Evolutionary conservation across 495 filamentous ascomycete species (phyloP).

Genomic region (Hypomontagnella monticulosa): DNA sequence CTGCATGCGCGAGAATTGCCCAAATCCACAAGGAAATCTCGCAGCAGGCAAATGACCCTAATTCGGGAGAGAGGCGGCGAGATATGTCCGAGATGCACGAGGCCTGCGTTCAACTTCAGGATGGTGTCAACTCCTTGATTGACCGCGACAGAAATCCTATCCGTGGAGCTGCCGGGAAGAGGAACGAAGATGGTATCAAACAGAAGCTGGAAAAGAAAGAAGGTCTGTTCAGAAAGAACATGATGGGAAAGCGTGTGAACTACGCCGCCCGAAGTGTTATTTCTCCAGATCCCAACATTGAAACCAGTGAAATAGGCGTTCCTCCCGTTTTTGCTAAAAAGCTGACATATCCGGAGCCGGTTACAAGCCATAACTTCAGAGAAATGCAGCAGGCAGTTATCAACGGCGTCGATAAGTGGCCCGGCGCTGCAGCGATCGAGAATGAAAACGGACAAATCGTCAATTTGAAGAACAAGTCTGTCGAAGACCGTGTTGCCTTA

Average conservation of each 20-base stretch:
- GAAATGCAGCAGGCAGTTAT: constrained; percentile 96
- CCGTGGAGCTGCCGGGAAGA: constrained; percentile 73
- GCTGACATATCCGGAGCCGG: constrained; percentile 95
- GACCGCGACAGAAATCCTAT: constrained; percentile 86
- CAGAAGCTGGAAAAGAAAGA: constrained; percentile 99
- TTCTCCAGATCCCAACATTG: constrained; percentile 97
- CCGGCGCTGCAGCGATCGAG: constrained; percentile 92
- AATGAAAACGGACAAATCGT: constrained; percentile 94
- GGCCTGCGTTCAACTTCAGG: constrained; percentile 83
- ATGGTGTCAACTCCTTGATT: constrained; percentile 87
- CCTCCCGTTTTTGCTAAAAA: constrained; percentile 96
- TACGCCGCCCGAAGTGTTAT: constrained; percentile 98
- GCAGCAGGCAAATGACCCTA: constrained; percentile 25
- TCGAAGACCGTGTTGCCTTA: constrained; percentile 83
- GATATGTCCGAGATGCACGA: constrained; percentile 57
- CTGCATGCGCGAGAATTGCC: constrained; percentile 71
- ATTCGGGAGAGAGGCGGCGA: constrained; percentile 33
- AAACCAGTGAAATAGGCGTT: constrained; percentile 98
- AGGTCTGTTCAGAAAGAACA: constrained; percentile 97
- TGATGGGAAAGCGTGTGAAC: constrained; percentile 99
- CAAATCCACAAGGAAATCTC: constrained; percentile 79
- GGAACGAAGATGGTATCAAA: constrained; percentile 88
- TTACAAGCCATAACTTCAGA: constrained; percentile 95
- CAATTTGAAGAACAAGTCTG: constrained; percentile 83
- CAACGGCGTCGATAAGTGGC: constrained; percentile 93